phyloP scores from a whole-genome alignment of 352 stramenopile species.

The Nothophytophthora sp. region DNA sequence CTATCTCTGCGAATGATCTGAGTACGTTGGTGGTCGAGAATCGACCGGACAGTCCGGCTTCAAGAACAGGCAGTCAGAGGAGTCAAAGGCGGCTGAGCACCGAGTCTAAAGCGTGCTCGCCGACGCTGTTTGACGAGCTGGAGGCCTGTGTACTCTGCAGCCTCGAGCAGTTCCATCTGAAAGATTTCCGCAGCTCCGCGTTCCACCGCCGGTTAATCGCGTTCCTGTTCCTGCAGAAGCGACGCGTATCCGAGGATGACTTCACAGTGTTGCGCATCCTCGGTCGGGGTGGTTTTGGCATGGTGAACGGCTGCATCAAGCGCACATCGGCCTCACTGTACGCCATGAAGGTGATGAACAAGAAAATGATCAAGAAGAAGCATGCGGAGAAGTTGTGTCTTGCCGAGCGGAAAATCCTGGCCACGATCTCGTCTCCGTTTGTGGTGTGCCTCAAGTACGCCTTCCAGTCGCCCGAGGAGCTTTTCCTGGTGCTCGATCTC shows the following conservation, averaged over 20 bases:
- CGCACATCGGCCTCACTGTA: constrained; percentile 85
- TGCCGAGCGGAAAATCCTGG: constrained; percentile 75
- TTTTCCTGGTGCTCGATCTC: constrained; percentile 98
- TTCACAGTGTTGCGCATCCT: constrained; percentile 97
- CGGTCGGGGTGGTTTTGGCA: constrained; percentile 95
- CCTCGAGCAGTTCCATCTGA: constrained; percentile 63
- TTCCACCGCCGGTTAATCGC: constrained; percentile 84
- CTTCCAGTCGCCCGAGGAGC: constrained; percentile 94
- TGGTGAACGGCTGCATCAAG: constrained; percentile 97
- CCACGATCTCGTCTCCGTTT: constrained; percentile 87
- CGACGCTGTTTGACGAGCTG: constrained; percentile 72
- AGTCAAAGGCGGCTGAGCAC: constrained; percentile 15
- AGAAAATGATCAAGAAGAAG: constrained; percentile 92
- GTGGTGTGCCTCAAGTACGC: constrained; percentile 97
- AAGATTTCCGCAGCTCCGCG: constrained; percentile 77
- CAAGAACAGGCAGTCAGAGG: constrained; percentile 1
- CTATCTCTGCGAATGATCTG: constrained; percentile 24
- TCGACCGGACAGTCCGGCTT: constrained; percentile 9
- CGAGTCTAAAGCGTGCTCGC: constrained; percentile 19
- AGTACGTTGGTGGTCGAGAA: constrained; percentile 26
- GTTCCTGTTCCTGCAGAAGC: constrained; percentile 93
- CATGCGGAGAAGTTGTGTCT: constrained; percentile 84
- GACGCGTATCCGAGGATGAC: constrained; percentile 92
- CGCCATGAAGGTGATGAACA: constrained; percentile 90
- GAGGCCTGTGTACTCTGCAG: constrained; percentile 73